Evolutionary conservation across 2,329 filamentous ascomycete species (phyloP).

Genomic region (Fusarium sp.): DNA sequence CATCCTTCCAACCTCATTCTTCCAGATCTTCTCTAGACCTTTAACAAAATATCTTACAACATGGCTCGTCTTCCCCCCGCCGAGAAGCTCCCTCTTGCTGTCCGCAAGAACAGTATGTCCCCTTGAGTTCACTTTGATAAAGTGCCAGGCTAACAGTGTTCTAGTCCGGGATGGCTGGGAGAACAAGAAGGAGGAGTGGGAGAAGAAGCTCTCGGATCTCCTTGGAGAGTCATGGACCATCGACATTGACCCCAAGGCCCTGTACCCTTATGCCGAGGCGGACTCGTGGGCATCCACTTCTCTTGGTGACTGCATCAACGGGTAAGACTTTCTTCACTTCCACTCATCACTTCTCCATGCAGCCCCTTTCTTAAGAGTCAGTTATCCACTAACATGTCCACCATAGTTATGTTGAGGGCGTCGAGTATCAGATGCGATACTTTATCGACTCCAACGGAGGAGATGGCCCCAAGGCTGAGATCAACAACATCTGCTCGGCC

Average conservation of each 20-base stretch:
- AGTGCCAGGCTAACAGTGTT: neutral
- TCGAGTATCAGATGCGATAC: slow-evolving; percentile 54
- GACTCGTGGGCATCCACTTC: slow-evolving; percentile 55
- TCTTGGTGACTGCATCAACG: slow-evolving; percentile 57
- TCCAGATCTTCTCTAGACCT: neutral
- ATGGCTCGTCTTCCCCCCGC: slow-evolving; percentile 56
- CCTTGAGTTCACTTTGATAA: slow-evolving; percentile 15
- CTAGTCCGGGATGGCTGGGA: slow-evolving; percentile 67
- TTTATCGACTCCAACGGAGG: slow-evolving; percentile 53
- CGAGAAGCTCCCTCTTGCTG: slow-evolving; percentile 63
- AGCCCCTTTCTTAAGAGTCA: too few relatives aligned
- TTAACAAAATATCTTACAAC: neutral
- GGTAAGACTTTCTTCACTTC: slow-evolving; percentile 47
- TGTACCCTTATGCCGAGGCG: slow-evolving; percentile 61
- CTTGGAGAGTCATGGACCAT: slow-evolving; percentile 64
- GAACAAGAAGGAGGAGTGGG: slow-evolving; percentile 57
- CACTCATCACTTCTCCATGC: neutral
- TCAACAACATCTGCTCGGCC: slow-evolving; percentile 59
- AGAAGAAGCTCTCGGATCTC: slow-evolving; percentile 57
- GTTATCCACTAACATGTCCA: neutral
- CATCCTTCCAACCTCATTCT: neutral
- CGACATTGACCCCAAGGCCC: slow-evolving; percentile 58
- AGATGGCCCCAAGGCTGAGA: slow-evolving; percentile 53
- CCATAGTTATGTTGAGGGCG: slow-evolving; percentile 59
- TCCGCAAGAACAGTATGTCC: slow-evolving; percentile 62